Percentiles rank a stretch among this genome's conserved stretches.
phyloP scores from a whole-genome alignment of 768 basidiomycete genomes.

The Termitomyces sp. region DNA sequence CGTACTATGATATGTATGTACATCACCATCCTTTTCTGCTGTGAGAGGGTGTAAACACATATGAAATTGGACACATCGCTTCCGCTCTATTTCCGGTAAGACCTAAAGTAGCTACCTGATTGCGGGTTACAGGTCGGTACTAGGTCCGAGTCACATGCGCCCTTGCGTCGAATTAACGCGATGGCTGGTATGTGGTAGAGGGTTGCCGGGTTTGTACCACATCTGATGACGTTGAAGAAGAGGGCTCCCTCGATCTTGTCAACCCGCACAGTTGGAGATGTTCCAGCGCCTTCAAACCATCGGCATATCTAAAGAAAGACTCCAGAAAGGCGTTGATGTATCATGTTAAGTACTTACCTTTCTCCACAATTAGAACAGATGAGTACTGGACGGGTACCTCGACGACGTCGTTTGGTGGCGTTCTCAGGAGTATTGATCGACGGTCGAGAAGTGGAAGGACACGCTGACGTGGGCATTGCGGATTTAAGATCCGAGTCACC shows the following conservation, averaged over 20 bases:
- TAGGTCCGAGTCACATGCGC: too few relatives aligned
- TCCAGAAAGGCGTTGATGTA: neutral
- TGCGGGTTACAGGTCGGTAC: too few relatives aligned
- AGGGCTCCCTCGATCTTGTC: neutral
- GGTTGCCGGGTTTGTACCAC: neutral
- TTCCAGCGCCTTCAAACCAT: neutral
- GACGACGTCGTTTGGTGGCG: neutral
- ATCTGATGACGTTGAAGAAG: neutral
- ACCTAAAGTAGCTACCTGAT: too few relatives aligned
- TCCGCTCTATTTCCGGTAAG: too few relatives aligned
- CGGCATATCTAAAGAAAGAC: neutral
- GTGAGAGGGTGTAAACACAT: too few relatives aligned
- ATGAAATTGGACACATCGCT: too few relatives aligned
- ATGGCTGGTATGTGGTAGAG: neutral
- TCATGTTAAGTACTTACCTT: neutral
- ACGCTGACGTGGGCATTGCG: too few relatives aligned
- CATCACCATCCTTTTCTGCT: too few relatives aligned
- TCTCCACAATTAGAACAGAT: neutral
- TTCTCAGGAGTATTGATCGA: neutral
- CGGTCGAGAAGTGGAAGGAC: neutral
- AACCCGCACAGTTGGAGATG: neutral
- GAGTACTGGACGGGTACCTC: neutral
- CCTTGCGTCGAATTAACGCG: too few relatives aligned
- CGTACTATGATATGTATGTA: too few relatives aligned
- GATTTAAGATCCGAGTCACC: neutral